These are phyloP conservation scores for Xylaria scruposa DNA, from an alignment of 495 filamentous ascomycete species.

Conservation along the genomic window DNA sequence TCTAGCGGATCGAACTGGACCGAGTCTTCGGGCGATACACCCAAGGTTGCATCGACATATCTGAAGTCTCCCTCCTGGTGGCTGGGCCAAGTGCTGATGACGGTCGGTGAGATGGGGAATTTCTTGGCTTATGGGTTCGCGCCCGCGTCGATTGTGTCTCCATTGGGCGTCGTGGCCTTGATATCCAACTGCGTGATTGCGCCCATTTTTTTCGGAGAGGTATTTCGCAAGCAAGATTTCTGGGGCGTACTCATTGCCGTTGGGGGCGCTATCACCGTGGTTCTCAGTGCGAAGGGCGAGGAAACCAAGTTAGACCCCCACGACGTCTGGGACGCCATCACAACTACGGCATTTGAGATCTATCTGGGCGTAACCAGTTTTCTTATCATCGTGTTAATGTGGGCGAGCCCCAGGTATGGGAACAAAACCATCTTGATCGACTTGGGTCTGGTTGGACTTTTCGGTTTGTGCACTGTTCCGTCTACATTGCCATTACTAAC, in stretches of 20 bases:
- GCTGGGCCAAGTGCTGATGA: constrained; percentile 89
- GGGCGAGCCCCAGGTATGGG: constrained; percentile 82
- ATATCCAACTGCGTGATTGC: constrained; percentile 97
- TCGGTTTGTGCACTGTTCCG: constrained; percentile 64
- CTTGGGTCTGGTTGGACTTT: constrained; percentile 88
- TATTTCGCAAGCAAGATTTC: constrained; percentile 82
- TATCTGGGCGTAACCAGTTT: constrained; percentile 79
- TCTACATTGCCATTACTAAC: constrained; percentile 33
- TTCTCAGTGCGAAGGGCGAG: constrained; percentile 86
- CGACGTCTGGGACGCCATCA: constrained; percentile 89
- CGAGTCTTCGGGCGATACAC: constrained; percentile 42
- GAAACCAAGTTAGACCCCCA: constrained; percentile 91
- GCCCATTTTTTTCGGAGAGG: constrained; percentile 88
- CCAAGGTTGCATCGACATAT: constrained; percentile 60
- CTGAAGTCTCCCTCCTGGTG: constrained; percentile 95
- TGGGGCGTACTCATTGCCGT: constrained; percentile 87
- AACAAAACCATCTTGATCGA: constrained; percentile 88
- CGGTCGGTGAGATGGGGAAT: constrained; percentile 91
- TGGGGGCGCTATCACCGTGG: constrained; percentile 87
- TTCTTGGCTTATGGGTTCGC: constrained; percentile 98
- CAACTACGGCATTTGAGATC: constrained; percentile 86
- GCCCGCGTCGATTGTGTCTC: constrained; percentile 97
- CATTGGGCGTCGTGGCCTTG: constrained; percentile 90
- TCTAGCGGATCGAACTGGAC: constrained; percentile 51
- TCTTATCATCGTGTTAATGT: constrained; percentile 77